These are phyloP conservation scores for Clonostachys rhizophaga DNA, from an alignment of 2,329 filamentous ascomycete genomes.

Conservation along the genomic window DNA sequence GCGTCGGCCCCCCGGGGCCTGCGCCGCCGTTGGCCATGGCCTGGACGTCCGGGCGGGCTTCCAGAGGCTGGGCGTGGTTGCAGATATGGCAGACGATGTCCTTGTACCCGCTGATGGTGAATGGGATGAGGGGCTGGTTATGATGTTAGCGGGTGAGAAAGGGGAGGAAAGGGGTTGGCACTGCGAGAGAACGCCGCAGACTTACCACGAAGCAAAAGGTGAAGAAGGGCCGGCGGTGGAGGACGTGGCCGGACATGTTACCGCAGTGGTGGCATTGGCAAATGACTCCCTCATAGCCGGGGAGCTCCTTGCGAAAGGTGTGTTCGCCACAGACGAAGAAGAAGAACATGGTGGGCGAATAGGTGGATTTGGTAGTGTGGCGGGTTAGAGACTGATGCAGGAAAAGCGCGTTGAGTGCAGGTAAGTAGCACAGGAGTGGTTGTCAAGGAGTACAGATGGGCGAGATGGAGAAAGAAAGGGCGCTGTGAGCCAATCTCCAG, in stretches of 20 bases:
- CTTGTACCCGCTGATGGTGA: conserved; percentile 61
- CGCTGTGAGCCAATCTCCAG: no score
- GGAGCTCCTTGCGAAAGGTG: conserved; percentile 53
- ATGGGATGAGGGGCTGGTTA: conserved; percentile 62
- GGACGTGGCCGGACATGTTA: conserved; percentile 55
- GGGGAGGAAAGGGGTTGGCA: no score
- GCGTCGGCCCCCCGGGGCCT: conserved; percentile 10
- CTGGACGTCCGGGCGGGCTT: conserved; percentile 51
- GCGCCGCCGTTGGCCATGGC: conserved; percentile 40
- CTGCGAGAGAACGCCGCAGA: no score
- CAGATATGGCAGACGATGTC: conserved; percentile 73
- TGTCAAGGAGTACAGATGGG: not conserved
- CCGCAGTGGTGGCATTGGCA: conserved; percentile 65
- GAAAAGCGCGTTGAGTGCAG: not conserved
- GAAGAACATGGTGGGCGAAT: conserved; percentile 45
- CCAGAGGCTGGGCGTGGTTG: conserved; percentile 67
- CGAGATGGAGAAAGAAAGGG: not conserved
- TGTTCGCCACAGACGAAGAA: conserved; percentile 59
- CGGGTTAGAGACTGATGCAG: not conserved
- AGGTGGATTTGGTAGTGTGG: not conserved
- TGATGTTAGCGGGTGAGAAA: conserved; percentile 1
- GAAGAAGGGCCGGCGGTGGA: conserved; percentile 68
- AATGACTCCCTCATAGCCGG: conserved; percentile 56
- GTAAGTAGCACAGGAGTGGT: not conserved
- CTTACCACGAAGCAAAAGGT: conserved; percentile 72